Percentiles rank a stretch among this genome's conserved stretches.
Conservation (phyloP, 129 eudicot species). For the Chrysanthemum lavandulifolium region DNA sequence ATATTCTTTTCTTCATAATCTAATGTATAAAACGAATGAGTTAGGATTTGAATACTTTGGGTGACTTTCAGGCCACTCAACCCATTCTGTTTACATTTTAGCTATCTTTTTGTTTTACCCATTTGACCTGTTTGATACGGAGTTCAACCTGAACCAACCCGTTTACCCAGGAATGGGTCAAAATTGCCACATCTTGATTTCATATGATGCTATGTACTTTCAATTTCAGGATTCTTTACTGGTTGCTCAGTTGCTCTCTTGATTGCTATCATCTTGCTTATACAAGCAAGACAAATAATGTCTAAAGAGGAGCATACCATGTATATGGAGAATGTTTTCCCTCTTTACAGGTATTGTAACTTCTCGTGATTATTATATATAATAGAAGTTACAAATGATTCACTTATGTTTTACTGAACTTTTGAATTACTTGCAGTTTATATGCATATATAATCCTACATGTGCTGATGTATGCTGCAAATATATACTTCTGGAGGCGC, state of each 20-base stretch:
- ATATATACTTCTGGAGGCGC: slow-evolving; percentile 76
- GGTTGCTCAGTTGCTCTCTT: slow-evolving; percentile 76
- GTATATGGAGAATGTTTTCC: slow-evolving; percentile 63
- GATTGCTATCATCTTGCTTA: slow-evolving; percentile 55
- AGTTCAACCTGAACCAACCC: too few species aligned
- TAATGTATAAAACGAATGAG: too few species aligned
- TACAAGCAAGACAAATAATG: slow-evolving; percentile 49
- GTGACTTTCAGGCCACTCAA: too few species aligned
- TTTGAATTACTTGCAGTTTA: slow-evolving; percentile 56
- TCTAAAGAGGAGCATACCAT: slow-evolving; percentile 39
- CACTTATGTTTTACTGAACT: slow-evolving; percentile 20
- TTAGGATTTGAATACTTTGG: too few species aligned
- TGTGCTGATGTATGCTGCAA: slow-evolving; percentile 74
- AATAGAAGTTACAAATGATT: background rate
- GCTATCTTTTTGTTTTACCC: too few species aligned
- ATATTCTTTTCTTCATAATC: too few species aligned
- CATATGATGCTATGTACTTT: slow-evolving; percentile 9
- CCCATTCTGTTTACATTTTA: too few species aligned
- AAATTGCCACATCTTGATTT: background rate
- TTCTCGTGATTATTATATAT: background rate
- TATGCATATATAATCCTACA: slow-evolving; percentile 66
- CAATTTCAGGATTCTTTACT: slow-evolving; percentile 63
- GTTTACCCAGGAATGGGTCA: too few species aligned
- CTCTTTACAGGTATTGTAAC: slow-evolving; percentile 63
- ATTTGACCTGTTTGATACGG: too few species aligned